A percentile compares a stretch with the other conserved stretches of the same genome.
Conservation (phyloP, 495 filamentous ascomycete species). For the Parmelia sp. region DNA sequence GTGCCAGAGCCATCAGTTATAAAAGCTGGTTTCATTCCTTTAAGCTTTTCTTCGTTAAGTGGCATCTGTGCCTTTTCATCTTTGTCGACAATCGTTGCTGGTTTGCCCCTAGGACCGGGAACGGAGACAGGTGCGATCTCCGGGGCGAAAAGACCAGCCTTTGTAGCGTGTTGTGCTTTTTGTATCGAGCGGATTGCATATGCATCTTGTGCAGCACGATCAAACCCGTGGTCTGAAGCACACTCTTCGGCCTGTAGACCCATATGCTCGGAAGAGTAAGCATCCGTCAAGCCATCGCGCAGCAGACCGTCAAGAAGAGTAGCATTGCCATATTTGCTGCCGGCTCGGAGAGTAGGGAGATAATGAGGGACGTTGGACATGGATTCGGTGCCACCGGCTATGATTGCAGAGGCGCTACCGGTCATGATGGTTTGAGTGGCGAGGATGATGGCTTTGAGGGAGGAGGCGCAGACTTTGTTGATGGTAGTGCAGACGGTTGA, state of each 20-base stretch:
- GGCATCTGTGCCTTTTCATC: conserved; percentile 88
- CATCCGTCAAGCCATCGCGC: conserved; percentile 87
- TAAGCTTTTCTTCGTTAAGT: conserved; percentile 89
- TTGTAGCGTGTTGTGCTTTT: conserved; percentile 79
- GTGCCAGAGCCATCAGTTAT: conserved; percentile 68
- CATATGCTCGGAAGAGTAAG: conserved; percentile 91
- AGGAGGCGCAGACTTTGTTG: conserved; percentile 98
- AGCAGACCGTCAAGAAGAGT: conserved; percentile 81
- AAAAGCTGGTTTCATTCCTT: conserved; percentile 78
- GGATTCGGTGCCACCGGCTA: conserved; percentile 90
- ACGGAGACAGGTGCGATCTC: conserved; percentile 92
- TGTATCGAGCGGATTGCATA: conserved; percentile 91
- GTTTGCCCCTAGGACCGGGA: conserved; percentile 82
- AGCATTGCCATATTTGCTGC: conserved; percentile 86
- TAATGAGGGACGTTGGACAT: conserved; percentile 99
- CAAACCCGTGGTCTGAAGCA: conserved; percentile 72
- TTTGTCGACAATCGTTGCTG: conserved; percentile 66
- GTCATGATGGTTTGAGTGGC: conserved; percentile 95
- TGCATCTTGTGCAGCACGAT: conserved; percentile 77
- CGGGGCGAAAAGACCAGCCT: conserved; percentile 65
- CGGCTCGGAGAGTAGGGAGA: conserved; percentile 71
- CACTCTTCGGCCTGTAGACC: conserved; percentile 89
- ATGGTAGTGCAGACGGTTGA: conserved; percentile 81
- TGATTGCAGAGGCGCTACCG: conserved; percentile 79
- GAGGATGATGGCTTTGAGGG: conserved; percentile 87